These are phyloP conservation scores for Nitzschia sp. DNA, from an alignment of 108 stramenopile genomes.

Conservation along the genomic window DNA sequence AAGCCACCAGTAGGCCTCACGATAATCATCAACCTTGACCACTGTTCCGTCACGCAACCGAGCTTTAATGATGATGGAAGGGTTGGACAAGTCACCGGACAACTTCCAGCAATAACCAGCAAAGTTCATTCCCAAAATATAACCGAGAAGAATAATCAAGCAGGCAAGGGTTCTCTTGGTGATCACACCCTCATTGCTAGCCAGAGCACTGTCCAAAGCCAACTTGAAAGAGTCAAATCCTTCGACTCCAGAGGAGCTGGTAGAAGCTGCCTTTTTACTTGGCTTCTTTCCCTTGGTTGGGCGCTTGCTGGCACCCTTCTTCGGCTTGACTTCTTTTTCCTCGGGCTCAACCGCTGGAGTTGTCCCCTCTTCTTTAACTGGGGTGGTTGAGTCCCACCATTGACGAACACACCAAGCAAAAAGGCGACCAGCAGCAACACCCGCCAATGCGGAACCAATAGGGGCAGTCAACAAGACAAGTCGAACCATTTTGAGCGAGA, in stretches of 20 bases:
- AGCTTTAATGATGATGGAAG: conserved; percentile 91
- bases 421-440: conserved; percentile 81
- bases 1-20: conserved; percentile 98
- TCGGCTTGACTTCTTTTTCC: conserved; percentile 8
- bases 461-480: conserved; percentile 94
- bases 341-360: neutral
- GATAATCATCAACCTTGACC: conserved; percentile 94
- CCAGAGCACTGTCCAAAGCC: conserved; percentile 49
- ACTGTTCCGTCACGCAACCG: conserved; percentile 70
- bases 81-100: conserved; percentile 72
- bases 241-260: conserved; percentile 27
- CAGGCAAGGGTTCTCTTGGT: conserved; percentile 53
- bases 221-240: conserved; percentile 49
- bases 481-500: conserved; percentile 96
- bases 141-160: conserved; percentile 50
- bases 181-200: conserved; percentile 72
- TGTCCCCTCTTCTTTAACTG: conserved; percentile 18
- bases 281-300: conserved; percentile 49
- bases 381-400: conserved; percentile 43
- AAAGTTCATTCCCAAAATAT: conserved; percentile 60
- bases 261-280: conserved; percentile 19
- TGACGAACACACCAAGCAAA: conserved; percentile 72
- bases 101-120: conserved; percentile 69
- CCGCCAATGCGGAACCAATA: conserved; percentile 84
- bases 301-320: conserved; percentile 22